phyloP scores from a whole-genome alignment of 129 eudicot genomes.

The carrot (Daucus carota) region DNA sequence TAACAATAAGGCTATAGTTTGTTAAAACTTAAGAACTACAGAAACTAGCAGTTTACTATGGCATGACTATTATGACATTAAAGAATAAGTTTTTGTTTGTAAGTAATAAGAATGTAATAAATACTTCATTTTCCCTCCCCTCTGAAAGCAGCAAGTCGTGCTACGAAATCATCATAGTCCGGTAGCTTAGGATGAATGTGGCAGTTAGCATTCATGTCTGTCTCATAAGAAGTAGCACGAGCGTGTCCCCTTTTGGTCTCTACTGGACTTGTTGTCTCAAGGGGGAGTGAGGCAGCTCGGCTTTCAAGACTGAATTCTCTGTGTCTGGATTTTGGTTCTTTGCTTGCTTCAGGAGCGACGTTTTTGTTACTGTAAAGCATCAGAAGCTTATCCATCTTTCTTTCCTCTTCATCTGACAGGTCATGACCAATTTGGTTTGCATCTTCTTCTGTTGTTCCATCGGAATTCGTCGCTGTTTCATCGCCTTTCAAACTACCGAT shows the following conservation, averaged over 20 bases:
- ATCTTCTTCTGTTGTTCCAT: constrained; percentile 21
- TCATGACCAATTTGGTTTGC: constrained; percentile 6
- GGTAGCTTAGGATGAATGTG: constrained; percentile 72
- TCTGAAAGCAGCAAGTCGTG: constrained; percentile 50
- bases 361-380: constrained; percentile 37
- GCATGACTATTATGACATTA: background rate
- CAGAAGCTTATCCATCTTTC: constrained; percentile 40
- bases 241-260: constrained; percentile 31
- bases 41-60: background rate
- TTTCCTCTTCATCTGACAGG: constrained; percentile 36
- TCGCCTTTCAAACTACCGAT: constrained; percentile 16
- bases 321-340: constrained; percentile 16
- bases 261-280: constrained; percentile 15
- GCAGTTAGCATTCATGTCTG: constrained; percentile 22
- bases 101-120: background rate
- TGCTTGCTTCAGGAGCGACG: constrained; percentile 13
- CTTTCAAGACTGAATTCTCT: constrained; percentile 15
- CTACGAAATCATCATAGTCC: constrained; percentile 70
- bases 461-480: constrained; percentile 4
- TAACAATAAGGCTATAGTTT: background rate
- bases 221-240: constrained; percentile 34
- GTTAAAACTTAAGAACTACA: background rate
- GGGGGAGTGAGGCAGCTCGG: constrained; percentile 41
- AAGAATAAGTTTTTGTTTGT: background rate
- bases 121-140: constrained; percentile 21